Evolutionary conservation across 306 rosid genomes (phyloP), one percentile per base, ranked within the genome.

Genomic region (Oxytropis ochrocephala): DNA sequence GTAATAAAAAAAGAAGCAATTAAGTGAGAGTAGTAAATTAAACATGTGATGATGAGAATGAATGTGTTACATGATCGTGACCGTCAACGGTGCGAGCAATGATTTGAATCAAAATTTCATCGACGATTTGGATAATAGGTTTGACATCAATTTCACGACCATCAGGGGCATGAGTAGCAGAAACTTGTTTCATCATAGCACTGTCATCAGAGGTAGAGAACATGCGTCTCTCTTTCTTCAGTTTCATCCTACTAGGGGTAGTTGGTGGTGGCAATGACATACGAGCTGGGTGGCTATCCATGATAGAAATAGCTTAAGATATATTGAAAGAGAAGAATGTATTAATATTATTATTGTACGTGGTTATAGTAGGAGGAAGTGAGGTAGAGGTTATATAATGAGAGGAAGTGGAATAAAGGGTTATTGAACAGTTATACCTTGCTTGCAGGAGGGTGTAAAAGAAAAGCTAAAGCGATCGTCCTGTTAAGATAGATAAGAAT

Each of bases 351-450:
- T 9, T 5, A 72, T 75, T 75, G 2, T 54, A 43, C 14, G 58
- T 80, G 81, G 80, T 49, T 48, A 60, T 66, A 27, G 35, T 55
- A 19, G 35, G 41, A 19, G 35, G 41, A 19, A 19, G 68, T 50
- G 29, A 64, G 60, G 41, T 73, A 9, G 21, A 10, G 11, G 18
- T 75, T 86, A 83, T 88, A 88, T 79, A 88, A 48, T 32, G 10
- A 11, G 11, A 32, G 54, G 71, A 48, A 51, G 78, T 59, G 84
- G 96, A 90, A 86, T 81, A 88, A 86, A 88, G 96, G 56, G 24
- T 18, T 62, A 75, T 24, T 64, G 91, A 85, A 83, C 84, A 49
- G 3, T 93, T 92, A 72, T 92, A 72, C 98, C 93, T 92, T 90
- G 87, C 96, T 93, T 90, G 96, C 64, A 11, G 73, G 41, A 73